Percentiles rank a stretch among this genome's conserved stretches.
These are phyloP conservation scores for Chaetomium strumarium DNA, from an alignment of 2,329 filamentous ascomycete genomes.

Conservation along the genomic window DNA sequence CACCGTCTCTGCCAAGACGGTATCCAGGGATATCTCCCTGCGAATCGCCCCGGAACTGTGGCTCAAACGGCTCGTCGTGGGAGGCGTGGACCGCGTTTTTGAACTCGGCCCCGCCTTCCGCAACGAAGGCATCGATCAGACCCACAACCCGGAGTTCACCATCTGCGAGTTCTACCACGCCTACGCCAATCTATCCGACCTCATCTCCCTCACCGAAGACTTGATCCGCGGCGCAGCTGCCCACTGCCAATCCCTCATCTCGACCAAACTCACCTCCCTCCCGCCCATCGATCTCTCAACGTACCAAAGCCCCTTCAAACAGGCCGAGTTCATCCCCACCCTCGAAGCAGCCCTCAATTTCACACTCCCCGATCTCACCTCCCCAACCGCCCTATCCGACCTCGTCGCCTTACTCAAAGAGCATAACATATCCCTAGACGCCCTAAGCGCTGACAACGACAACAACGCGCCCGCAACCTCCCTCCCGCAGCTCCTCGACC, in stretches of 20 bases:
- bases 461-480: constrained; percentile 50
- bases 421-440: constrained; percentile 57
- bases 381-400: constrained; percentile 49
- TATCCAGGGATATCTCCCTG: constrained; percentile 64
- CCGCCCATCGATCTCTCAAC: constrained; percentile 42
- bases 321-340: constrained; percentile 75
- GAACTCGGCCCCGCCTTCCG: constrained; percentile 90
- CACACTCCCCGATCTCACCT: constrained; percentile 57
- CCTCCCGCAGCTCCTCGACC: constrained; percentile 68
- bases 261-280: constrained; percentile 41
- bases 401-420: constrained; percentile 24
- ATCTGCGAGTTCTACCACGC: constrained; percentile 96
- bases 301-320: constrained; percentile 50
- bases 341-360: constrained; percentile 64
- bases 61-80: constrained; percentile 86
- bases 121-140: constrained; percentile 86
- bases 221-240: constrained; percentile 57
- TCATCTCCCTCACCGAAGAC: constrained; percentile 70
- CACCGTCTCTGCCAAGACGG: constrained; percentile 65
- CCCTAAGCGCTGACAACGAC: neutral
- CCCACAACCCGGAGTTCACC: constrained; percentile 95
- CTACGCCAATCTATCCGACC: constrained; percentile 67
- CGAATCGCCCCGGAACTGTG: constrained; percentile 92
- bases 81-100: constrained; percentile 82
- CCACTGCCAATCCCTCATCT: constrained; percentile 43